phyloP scores from a whole-genome alignment of 2,329 filamentous ascomycete species.

The Fragosphaeria purpurea region DNA sequence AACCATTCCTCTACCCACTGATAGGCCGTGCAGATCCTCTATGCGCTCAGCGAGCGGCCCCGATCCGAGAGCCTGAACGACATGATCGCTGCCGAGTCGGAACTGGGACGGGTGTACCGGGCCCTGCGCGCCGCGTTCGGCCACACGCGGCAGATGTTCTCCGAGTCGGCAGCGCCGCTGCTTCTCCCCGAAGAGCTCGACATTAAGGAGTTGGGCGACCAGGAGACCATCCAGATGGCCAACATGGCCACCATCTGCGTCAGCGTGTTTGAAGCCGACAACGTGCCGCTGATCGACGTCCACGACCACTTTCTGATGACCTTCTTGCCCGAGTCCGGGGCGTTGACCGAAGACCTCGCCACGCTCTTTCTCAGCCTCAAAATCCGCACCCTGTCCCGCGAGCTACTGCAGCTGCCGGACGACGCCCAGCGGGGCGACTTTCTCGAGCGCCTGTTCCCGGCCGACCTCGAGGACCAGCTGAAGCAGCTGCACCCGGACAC shows the following conservation, averaged over 20 bases:
- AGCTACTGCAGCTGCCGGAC: conserved; percentile 7
- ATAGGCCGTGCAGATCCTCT: conserved; percentile 27
- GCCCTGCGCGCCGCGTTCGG: conserved; percentile 23
- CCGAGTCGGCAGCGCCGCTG: conserved; percentile 19
- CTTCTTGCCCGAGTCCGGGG: conserved; percentile 28
- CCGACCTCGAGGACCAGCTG: conserved; percentile 42
- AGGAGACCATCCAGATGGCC: conserved; percentile 33
- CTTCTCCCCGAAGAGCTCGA: conserved; percentile 27
- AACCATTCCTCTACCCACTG: too few relatives aligned
- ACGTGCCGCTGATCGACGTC: conserved; percentile 29
- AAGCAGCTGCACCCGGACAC: conserved; percentile 26
- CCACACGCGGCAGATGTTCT: conserved; percentile 24
- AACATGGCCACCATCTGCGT: conserved; percentile 38
- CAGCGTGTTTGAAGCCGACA: conserved; percentile 28
- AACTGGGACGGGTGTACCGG: conserved; percentile 26
- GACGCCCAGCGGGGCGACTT: conserved; percentile 16
- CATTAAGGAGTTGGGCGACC: conserved; percentile 27
- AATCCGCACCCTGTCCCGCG: conserved; percentile 19
- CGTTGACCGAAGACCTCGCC: conserved; percentile 30
- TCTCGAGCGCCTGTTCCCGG: conserved; percentile 45
- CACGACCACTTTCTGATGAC: conserved; percentile 37
- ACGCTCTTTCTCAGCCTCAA: conserved; percentile 38
- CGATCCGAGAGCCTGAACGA: conserved; percentile 20
- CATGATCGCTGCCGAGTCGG: conserved; percentile 20
- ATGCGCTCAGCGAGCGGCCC: conserved; percentile 25